Evolutionary conservation across 805 yeast genomes (phyloP), one percentile per base, ranked within the genome.

Genomic region (Metschnikowia proteae): DNA sequence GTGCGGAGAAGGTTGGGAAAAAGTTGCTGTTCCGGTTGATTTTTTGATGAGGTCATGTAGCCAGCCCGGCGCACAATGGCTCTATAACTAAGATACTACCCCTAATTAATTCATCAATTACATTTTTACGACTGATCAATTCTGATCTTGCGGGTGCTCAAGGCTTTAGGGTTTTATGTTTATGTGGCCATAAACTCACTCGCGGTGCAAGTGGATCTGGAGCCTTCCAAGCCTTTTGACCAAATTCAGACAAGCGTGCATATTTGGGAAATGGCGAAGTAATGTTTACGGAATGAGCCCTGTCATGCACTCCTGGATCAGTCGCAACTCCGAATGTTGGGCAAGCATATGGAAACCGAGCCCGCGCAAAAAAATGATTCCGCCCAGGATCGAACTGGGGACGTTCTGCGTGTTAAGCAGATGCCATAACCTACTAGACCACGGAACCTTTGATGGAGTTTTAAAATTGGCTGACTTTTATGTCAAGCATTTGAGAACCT

Each of bases 331-430:
- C 11, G 38, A 39, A 27, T 48, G 51, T 48, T 48, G 51, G 51
- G 51, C 22, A 37, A 10, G 47, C 44, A 38, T 17, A 30, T 48
- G 42, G 6, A 10, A 22, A 26, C 23, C n/a, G 17, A 11, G 17
- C 39, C 23, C 36, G 34, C 22, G 7, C 6, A 34, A 42, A 54
- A 39, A 50, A 51, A 44, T 90, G 97, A 90, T 86, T 88, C 83
- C 88, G 90, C 97, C 97, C 97, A 91, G 97, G 97, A 89, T 92
- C 97, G 97, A 92, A 92, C 97, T 90, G 97, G 97, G 97, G 97
- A 92, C 97, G 92, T 88, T 88, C 94, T 89, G 96, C 97, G 97
- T 90, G 97, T 91, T 88, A 90, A 88, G 97, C 97, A 90, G 94
- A 88, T 88, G 97, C 96, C 96, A 90, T 90, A 81, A 91, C 97